phyloP scores from a whole-genome alignment of 148 eudicot species.

The Polygonum maritimum region DNA sequence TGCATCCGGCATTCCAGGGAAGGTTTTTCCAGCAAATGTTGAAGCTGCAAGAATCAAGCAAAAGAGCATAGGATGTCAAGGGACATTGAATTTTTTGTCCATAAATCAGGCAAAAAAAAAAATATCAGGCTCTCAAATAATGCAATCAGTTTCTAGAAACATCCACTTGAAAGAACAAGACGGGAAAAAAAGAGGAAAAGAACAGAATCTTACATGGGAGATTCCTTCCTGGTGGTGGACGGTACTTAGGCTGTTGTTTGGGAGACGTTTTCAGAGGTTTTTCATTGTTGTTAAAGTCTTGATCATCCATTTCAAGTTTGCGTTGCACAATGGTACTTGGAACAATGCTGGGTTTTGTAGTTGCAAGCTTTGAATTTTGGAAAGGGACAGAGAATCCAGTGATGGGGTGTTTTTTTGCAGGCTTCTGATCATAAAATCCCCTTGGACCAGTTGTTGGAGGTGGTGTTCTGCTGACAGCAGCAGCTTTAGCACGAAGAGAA shows the following conservation, averaged over 20 bases:
- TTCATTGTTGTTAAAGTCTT: slow-evolving; percentile 43
- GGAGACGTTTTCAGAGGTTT: slow-evolving; percentile 23
- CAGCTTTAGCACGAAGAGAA: slow-evolving; percentile 44
- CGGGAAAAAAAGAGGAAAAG: neutral
- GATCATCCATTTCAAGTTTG: slow-evolving; percentile 54
- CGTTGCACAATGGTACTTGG: slow-evolving; percentile 45
- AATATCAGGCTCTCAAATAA: neutral
- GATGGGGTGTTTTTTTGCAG: slow-evolving; percentile 26
- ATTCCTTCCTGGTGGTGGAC: slow-evolving; percentile 46
- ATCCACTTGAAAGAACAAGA: neutral
- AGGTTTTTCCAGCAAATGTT: slow-evolving; percentile 31
- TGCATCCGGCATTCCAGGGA: slow-evolving; percentile 41
- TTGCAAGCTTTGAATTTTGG: slow-evolving; percentile 30
- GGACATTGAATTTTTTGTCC: no score
- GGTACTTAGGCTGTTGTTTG: slow-evolving; percentile 44
- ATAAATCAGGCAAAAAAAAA: no score
- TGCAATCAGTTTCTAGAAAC: neutral
- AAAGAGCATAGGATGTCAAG: no score
- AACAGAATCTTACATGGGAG: slow-evolving; percentile 37
- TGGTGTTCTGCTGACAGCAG: slow-evolving; percentile 40
- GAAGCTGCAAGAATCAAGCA: slow-evolving; percentile 24
- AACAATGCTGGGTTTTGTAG: slow-evolving; percentile 29
- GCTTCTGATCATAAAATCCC: slow-evolving; percentile 45
- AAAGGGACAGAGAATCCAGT: slow-evolving; percentile 21
- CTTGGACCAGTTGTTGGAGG: slow-evolving; percentile 44